Percentiles rank a stretch among this genome's conserved stretches.
These are phyloP conservation scores for Salix udensis DNA, from an alignment of 345 rosid genomes.

Conservation along the genomic window DNA sequence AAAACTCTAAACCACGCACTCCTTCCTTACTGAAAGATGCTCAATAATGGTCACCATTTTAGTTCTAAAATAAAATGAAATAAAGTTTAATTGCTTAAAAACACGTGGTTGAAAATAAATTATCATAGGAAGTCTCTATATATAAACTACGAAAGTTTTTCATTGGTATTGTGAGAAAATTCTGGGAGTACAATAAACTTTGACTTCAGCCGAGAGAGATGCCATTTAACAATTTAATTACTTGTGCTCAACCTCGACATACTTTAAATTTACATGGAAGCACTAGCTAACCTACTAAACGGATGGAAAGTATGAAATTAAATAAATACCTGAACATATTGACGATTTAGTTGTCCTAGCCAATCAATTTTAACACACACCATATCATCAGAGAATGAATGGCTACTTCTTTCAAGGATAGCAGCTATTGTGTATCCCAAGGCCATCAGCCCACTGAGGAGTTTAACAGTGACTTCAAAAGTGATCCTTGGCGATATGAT, in stretches of 20 bases:
- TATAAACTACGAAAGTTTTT: not conserved
- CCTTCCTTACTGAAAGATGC: not conserved
- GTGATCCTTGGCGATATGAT: conserved; percentile 98
- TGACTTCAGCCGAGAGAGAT: not conserved
- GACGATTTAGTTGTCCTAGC: conserved; percentile 88
- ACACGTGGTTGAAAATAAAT: not conserved
- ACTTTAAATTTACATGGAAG: not conserved
- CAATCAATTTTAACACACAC: conserved; percentile 89
- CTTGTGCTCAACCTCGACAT: not conserved
- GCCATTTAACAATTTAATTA: not conserved
- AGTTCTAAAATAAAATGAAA: not conserved
- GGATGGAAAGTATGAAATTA: not conserved
- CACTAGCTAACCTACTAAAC: not conserved
- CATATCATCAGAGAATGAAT: conserved; percentile 67
- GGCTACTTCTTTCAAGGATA: conserved; percentile 94
- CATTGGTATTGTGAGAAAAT: not conserved
- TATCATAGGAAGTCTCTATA: not conserved
- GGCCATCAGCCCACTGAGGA: conserved; percentile 99
- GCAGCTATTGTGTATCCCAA: conserved; percentile 94
- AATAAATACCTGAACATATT: conserved; percentile 73
- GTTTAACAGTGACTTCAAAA: conserved; percentile 95
- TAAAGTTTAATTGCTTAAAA: not conserved
- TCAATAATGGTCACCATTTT: not conserved
- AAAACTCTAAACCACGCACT: not conserved
- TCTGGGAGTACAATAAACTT: not conserved